Evolutionary conservation across 768 basidiomycete genomes (phyloP).

Genomic region (Podaxis carcinomalis): DNA sequence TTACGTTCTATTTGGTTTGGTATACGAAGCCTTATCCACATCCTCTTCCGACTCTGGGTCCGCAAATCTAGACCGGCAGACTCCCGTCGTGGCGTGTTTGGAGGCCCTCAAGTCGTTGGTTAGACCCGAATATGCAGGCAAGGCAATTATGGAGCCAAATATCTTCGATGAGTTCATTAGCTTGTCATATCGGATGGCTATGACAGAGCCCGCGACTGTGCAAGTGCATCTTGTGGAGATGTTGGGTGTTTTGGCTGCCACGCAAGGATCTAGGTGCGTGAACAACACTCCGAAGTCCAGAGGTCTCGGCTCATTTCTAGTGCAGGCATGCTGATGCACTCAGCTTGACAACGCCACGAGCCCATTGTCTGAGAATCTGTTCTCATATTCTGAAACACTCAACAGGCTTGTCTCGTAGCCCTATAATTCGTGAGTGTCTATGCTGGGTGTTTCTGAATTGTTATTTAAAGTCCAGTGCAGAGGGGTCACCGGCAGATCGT

Average conservation of each 20-base stretch:
- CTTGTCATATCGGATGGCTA: slow-evolving; percentile 83
- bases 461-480: slow-evolving; percentile 24
- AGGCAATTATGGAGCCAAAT: slow-evolving; percentile 72
- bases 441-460: neutral
- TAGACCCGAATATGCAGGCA: slow-evolving; percentile 73
- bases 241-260: slow-evolving; percentile 51
- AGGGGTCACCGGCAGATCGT: slow-evolving; percentile 51
- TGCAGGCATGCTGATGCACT: slow-evolving; percentile 30
- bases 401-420: slow-evolving; percentile 50
- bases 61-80: slow-evolving; percentile 34
- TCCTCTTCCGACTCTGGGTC: slow-evolving; percentile 58
- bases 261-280: slow-evolving; percentile 27
- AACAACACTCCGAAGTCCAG: neutral
- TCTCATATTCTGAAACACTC: slow-evolving; percentile 75
- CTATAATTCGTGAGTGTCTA: slow-evolving; percentile 42
- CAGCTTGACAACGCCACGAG: slow-evolving; percentile 39
- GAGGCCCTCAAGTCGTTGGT: slow-evolving; percentile 81
- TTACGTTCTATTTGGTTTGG: slow-evolving; percentile 88
- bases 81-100: slow-evolving; percentile 57
- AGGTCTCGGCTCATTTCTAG: neutral
- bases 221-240: slow-evolving; percentile 73
- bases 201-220: slow-evolving; percentile 75
- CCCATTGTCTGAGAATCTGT: slow-evolving; percentile 81
- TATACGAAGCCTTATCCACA: slow-evolving; percentile 79
- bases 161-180: slow-evolving; percentile 90